phyloP scores from a whole-genome alignment of 371 early-diverging fungal species.

The Basidiobolus meristosporus region DNA sequence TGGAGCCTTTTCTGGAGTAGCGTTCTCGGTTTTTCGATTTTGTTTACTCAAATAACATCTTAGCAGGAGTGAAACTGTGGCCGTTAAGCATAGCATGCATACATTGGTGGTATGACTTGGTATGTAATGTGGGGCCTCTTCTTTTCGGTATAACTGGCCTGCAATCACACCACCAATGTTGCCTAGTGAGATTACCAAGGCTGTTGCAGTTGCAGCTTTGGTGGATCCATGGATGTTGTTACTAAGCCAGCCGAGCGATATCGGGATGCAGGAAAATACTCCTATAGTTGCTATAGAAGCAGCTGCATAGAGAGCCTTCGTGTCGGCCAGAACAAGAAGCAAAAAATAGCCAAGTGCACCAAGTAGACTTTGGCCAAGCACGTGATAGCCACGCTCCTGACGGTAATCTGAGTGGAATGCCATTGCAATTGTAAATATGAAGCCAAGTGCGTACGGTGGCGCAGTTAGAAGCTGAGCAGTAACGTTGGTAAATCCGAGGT shows the following conservation, averaged over 20 bases:
- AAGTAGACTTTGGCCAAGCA: background rate
- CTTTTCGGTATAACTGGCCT: background rate
- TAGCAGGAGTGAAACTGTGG: too few species aligned
- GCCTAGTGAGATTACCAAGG: conserved; percentile 34
- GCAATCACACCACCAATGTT: conserved; percentile 28
- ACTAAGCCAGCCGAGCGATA: conserved; percentile 37
- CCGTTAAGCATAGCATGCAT: too few species aligned
- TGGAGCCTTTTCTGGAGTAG: too few species aligned
- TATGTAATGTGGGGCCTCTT: background rate
- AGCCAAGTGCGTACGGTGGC: background rate
- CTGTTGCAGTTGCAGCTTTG: conserved; percentile 35
- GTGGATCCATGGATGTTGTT: conserved; percentile 40
- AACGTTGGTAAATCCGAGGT: background rate
- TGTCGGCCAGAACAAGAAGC: background rate
- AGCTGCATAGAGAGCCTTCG: conserved; percentile 15
- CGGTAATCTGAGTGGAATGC: too few species aligned
- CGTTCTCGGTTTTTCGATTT: too few species aligned
- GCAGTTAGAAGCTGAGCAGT: background rate
- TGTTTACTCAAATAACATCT: too few species aligned
- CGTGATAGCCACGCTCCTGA: background rate
- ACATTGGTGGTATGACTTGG: background rate
- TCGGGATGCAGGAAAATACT: conserved; percentile 28
- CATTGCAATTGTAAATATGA: background rate
- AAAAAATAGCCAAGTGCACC: background rate
- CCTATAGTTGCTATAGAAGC: conserved; percentile 26